Conservation (phyloP, 176 grass and related monocot genomes). For the Cymbopogon citratus region DNA sequence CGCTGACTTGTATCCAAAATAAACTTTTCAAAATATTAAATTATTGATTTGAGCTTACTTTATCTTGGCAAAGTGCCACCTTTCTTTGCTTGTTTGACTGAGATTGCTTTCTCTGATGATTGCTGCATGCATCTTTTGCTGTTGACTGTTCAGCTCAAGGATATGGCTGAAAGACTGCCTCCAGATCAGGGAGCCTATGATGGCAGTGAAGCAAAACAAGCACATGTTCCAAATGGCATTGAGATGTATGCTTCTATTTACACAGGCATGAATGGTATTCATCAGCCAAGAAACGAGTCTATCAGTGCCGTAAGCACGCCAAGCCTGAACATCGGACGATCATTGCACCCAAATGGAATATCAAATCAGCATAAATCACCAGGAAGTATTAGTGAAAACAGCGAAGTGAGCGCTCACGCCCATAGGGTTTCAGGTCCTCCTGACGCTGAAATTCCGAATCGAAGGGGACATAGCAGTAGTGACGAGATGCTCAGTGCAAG, state of each 20-base stretch:
- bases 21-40: neutral
- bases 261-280: constrained; percentile 47
- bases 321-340: constrained; percentile 17
- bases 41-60: constrained; percentile 16
- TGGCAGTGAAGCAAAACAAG: constrained; percentile 41
- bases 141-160: constrained; percentile 62
- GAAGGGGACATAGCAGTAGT: constrained; percentile 32
- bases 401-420: constrained; percentile 41
- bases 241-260: constrained; percentile 38
- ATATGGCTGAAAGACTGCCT: constrained; percentile 91
- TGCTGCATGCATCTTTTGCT: constrained; percentile 5
- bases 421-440: constrained; percentile 34
- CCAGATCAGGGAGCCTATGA: constrained; percentile 52
- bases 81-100: neutral
- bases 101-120: constrained; percentile 16
- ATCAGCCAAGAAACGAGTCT: constrained; percentile 51
- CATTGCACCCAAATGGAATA: constrained; percentile 39
- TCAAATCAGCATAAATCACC: constrained; percentile 44
- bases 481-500: constrained; percentile 37
- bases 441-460: constrained; percentile 26
- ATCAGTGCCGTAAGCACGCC: constrained; percentile 21
- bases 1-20: neutral
- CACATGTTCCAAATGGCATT: constrained; percentile 38
- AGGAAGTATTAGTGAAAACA: constrained; percentile 41
- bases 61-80: neutral